Base-by-base conservation (phyloP, 306 rosid species). In the Abrus precatorius region DNA sequence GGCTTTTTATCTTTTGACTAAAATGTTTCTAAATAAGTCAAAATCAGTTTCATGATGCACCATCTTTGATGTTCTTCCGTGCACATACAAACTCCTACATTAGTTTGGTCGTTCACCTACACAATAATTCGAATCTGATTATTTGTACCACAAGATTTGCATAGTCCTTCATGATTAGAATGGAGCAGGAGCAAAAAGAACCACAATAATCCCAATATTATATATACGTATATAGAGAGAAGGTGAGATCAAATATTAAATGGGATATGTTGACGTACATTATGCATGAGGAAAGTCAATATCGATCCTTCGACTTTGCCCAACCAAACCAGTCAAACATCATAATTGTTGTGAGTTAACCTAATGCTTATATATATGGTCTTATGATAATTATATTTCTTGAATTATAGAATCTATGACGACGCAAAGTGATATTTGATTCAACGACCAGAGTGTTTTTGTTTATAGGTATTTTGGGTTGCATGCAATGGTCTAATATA, bases 61-160 rank as follows among this genome's bases (percentile, higher is more conserved):
- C 75, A 81, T 77, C 45, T 76, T 76, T 64, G 61, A 73, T 78
- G 81, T 72, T 79, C 73, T 48, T 45, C 53, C 72, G 54, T 61
- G 71, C 75, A 47, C 74, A 67, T 72, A 4, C 5, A 41, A 56
- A 48, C 68, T 55, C 52, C 61, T 32, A 68, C 30, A 61, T 72
- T 56, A 32, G 52, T 69, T 84, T 33, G 88, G 90, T 87, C 49
- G 93, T 81, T 91, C 92, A 84, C 88, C 93, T 67, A 84, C 84
- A 83, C 91, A 64, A 38, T 56, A 78, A 64, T 48, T 54, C 30
- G 32, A 54, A 75, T 74, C 14, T 56, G 32, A 28, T 78, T 33
- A 38, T 9, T 67, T 40, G 40, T 52, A 80, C 61, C 69, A 68
- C 41, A 10, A 55, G 45, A 74, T 82, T 59, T 78, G 44, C 78